Base-by-base conservation (phyloP, 352 stramenopile genomes). In the Pythium monospermum region DNA sequence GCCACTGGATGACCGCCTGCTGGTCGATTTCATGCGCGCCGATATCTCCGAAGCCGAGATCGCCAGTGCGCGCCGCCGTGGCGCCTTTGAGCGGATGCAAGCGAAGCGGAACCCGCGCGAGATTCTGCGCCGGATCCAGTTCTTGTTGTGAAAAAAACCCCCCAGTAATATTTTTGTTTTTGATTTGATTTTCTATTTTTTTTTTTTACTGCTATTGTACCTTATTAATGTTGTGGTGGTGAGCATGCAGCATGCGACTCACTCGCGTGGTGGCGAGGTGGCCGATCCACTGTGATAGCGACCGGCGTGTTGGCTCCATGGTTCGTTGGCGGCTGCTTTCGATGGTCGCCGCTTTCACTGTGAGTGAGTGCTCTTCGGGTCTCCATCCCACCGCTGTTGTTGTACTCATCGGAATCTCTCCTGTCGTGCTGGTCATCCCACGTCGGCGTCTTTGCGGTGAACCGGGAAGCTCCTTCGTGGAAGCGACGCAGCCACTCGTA, bases 401-500 rank as follows among this genome's bases (percentile, higher is more conserved):
- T 33, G 19, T 52, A 30, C n/a, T 57, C 49, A 2, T 28, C 12
- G 13, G 19, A 23, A 21, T 36, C 35, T 12, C 32, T 19, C 10
- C 8, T 27, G 15, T 23, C 25, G 21, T 16, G 25, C 27, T 52
- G 32, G 36, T 49, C 31, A 23, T 18, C 43, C 56, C 56, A 54
- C 28, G 41, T 54, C 1, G 48, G 56, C 8, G 56, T 56, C 49
- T 53, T 56, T 10, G 56, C 48, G 4, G 54, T 36, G 23, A 49
- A 57, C n/a, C 49, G 41, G 11, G 54, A 33, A 8, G 15, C 51
- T 12, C 65, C 35, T 22, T 61, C 38, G 23, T 41, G 35, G 26
- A 48, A 62, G 23, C 71, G 60, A 39, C 74, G 69, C n/a, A 87
- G 59, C 51, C 70, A 85, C 56, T 83, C 74, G 53, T 85, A 68